Conservation (phyloP, 1,139 yeast genomes). For the Taphrina wiesneri region DNA sequence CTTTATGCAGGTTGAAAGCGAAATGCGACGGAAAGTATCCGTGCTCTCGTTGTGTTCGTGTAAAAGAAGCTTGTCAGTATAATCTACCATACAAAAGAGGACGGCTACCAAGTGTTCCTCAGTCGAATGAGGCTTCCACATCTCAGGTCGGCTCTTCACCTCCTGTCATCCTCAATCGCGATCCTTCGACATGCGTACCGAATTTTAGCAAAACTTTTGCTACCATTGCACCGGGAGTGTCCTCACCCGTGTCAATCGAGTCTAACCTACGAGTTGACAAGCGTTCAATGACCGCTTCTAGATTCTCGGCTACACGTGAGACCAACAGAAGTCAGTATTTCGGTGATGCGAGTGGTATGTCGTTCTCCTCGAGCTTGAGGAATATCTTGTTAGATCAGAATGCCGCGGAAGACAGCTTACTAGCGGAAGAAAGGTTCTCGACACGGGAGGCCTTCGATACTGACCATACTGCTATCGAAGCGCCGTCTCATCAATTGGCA, state of each 20-base stretch:
- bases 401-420: neutral
- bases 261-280: neutral
- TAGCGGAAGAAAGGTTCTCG: neutral
- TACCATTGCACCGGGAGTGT: neutral
- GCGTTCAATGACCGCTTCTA: neutral
- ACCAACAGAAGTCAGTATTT: constrained; percentile 1
- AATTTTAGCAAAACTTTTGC: neutral
- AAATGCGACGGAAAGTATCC: constrained; percentile 5
- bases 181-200: neutral
- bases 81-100: neutral
- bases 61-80: neutral
- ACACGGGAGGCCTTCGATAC: neutral
- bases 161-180: neutral
- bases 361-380: neutral
- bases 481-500: neutral
- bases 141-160: neutral
- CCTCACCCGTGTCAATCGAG: neutral
- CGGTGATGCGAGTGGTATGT: constrained; percentile 5
- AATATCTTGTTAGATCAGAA: neutral
- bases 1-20: neutral
- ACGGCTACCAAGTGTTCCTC: neutral
- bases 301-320: neutral
- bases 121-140: neutral
- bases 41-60: neutral
- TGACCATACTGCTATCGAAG: neutral